These are phyloP conservation scores for Echinosophora koreensis DNA, from an alignment of 306 rosid species.

Conservation along the genomic window DNA sequence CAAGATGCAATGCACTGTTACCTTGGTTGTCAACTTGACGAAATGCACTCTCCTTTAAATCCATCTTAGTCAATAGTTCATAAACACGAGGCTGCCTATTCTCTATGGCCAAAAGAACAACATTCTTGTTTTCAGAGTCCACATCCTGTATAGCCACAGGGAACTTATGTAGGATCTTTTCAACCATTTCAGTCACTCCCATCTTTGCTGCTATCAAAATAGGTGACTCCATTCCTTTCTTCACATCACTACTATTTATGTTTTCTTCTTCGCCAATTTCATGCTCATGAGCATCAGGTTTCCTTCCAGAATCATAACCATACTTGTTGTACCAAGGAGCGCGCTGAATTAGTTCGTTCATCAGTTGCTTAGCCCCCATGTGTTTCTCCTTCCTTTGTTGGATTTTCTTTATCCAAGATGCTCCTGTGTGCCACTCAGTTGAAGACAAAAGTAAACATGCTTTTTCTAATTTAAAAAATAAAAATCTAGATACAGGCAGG, in stretches of 20 bases:
- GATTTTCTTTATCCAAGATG: conserved; percentile 51
- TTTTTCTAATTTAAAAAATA: neutral
- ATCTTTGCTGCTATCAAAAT: conserved; percentile 53
- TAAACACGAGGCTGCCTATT: conserved; percentile 58
- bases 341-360: conserved; percentile 44
- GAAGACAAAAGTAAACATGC: neutral
- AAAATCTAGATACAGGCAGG: no score
- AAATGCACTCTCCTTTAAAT: conserved; percentile 47
- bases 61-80: conserved; percentile 27
- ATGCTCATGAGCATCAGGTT: neutral
- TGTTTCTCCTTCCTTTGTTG: conserved; percentile 56
- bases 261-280: neutral
- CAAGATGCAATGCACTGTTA: conserved; percentile 61
- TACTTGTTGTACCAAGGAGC: conserved; percentile 43
- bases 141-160: conserved; percentile 56
- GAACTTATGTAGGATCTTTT: conserved; percentile 49
- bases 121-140: conserved; percentile 52
- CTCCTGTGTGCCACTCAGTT: conserved; percentile 40
- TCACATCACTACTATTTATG: neutral
- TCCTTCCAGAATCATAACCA: conserved; percentile 14
- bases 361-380: conserved; percentile 45
- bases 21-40: conserved; percentile 51
- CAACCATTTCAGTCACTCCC: conserved; percentile 56
- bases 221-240: conserved; percentile 22
- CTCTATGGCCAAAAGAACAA: conserved; percentile 59